A percentile compares a stretch with the other conserved stretches of the same genome.
Conservation (phyloP, 2,329 filamentous ascomycete species). For the Beauveria caledonica region DNA sequence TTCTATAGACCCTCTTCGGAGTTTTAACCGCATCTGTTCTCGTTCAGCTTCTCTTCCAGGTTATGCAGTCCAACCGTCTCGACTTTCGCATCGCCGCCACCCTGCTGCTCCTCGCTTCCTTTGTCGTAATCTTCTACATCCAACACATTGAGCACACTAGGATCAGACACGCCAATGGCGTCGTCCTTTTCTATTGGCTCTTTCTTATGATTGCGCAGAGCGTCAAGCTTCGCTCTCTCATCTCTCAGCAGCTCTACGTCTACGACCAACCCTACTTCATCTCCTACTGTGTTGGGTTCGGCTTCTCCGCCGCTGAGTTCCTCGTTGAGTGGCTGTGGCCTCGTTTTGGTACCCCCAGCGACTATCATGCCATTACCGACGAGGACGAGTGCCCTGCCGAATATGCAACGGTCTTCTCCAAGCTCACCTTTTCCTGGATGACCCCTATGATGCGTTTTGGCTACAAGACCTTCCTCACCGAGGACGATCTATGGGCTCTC, state of each 20-base stretch:
- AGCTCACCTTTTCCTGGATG: constrained; percentile 96
- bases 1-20: constrained; percentile 47
- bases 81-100: constrained; percentile 87
- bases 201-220: constrained; percentile 70
- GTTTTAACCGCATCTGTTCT: constrained; percentile 60
- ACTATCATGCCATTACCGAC: constrained; percentile 48
- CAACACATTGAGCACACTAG: constrained; percentile 84
- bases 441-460: constrained; percentile 94
- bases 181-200: constrained; percentile 88
- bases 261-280: constrained; percentile 66
- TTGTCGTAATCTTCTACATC: constrained; percentile 65
- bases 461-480: constrained; percentile 84
- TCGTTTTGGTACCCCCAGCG: constrained; percentile 53
- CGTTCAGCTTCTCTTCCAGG: constrained; percentile 69
- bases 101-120: constrained; percentile 59
- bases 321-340: constrained; percentile 78
- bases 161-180: constrained; percentile 75
- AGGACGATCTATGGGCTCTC: constrained; percentile 93
- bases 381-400: constrained; percentile 66
- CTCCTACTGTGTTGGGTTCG: constrained; percentile 64
- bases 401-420: constrained; percentile 89
- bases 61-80: constrained; percentile 49
- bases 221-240: constrained; percentile 78
- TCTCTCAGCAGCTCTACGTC: constrained; percentile 66
- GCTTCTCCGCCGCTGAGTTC: constrained; percentile 62